Percentiles rank a stretch among this genome's conserved stretches.
Conservation (phyloP, 2,329 filamentous ascomycete genomes). For the Dactylellina haptotyla region DNA sequence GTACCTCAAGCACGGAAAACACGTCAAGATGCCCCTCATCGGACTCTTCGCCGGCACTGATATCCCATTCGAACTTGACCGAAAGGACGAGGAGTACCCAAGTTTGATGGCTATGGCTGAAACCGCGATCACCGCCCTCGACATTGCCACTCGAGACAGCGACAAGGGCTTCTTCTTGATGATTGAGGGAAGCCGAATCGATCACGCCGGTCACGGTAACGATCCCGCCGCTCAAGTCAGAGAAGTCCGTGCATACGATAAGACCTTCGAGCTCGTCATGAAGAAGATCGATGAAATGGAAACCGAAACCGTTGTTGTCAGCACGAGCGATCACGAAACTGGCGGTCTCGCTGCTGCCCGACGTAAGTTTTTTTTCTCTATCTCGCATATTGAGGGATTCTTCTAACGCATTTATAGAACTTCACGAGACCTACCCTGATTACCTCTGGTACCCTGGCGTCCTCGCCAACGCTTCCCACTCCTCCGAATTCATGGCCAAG, state of each 20-base stretch:
- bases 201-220: constrained; percentile 89
- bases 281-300: constrained; percentile 82
- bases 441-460: constrained; percentile 84
- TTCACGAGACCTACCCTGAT: constrained; percentile 71
- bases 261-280: constrained; percentile 80
- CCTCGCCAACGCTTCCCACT: constrained; percentile 81
- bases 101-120: constrained; percentile 90
- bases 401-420: constrained; percentile 62
- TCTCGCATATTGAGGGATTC: neutral
- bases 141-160: constrained; percentile 80
- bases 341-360: constrained; percentile 85
- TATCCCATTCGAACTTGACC: constrained; percentile 93
- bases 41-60: constrained; percentile 85
- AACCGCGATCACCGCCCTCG: constrained; percentile 81
- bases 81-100: constrained; percentile 82
- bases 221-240: constrained; percentile 85
- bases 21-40: constrained; percentile 79
- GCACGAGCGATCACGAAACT: constrained; percentile 95
- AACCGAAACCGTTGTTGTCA: constrained; percentile 81
- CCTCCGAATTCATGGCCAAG: constrained; percentile 74
- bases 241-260: constrained; percentile 95
- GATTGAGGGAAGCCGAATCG: constrained; percentile 96
- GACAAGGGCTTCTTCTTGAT: constrained; percentile 98
- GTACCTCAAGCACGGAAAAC: constrained; percentile 72
- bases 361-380: constrained; percentile 66